These are phyloP conservation scores for Gamsiella multidivaricata DNA, from an alignment of 192 early-diverging fungal genomes.

Conservation along the genomic window DNA sequence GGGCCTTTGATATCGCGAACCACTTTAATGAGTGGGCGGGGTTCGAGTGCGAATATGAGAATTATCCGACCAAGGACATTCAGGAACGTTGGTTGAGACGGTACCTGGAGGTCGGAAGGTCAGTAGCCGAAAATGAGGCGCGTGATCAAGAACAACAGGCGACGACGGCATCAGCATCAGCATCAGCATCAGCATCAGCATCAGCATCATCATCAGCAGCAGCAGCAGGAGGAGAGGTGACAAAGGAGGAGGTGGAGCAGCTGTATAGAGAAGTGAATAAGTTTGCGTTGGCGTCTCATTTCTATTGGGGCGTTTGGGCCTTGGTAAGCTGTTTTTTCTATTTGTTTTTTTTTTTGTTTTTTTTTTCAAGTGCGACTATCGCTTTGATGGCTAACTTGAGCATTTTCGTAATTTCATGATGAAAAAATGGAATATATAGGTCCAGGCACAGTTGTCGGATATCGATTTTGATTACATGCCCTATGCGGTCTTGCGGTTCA, in stretches of 20 bases:
- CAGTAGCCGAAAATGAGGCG: constrained; percentile 25
- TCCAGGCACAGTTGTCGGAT: constrained; percentile 88
- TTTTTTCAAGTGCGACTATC: background rate
- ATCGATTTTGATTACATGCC: constrained; percentile 96
- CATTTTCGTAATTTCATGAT: constrained; percentile 1
- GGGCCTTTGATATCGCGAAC: constrained; percentile 96
- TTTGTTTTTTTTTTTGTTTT: background rate
- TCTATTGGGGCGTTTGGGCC: constrained; percentile 90
- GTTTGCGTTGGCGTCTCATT: constrained; percentile 91
- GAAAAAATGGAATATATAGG: too few species aligned
- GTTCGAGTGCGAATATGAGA: constrained; percentile 93
- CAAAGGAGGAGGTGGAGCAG: constrained; percentile 62
- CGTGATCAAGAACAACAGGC: background rate
- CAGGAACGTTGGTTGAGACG: constrained; percentile 82
- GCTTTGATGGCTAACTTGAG: background rate
- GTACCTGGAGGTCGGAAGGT: constrained; percentile 69
- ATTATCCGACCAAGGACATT: constrained; percentile 77
- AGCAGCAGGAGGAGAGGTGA: background rate
- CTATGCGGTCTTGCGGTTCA: constrained; percentile 85
- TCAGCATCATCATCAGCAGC: background rate
- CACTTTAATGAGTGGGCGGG: constrained; percentile 92
- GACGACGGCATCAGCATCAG: background rate
- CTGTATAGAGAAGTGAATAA: constrained; percentile 83
- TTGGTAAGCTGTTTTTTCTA: constrained; percentile 54
- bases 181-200: background rate